Evolutionary conservation across 306 rosid genomes (phyloP), one percentile per base, ranked within the genome.

Genomic region (Dryas drummondii): DNA sequence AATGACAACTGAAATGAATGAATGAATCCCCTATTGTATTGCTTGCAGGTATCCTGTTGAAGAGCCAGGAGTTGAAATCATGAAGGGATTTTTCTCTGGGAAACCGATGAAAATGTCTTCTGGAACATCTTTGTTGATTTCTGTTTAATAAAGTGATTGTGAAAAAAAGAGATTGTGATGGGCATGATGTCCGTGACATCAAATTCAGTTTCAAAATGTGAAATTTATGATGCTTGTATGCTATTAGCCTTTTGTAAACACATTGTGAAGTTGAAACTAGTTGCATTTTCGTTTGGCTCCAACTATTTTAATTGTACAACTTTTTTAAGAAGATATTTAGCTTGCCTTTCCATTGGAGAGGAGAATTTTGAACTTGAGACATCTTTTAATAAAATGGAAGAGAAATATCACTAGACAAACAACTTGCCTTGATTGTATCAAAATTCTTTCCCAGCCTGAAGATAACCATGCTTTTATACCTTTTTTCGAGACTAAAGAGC

Each of bases 101-200:
- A 48, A 49, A 62, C 66, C 15, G 11, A 17, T 27, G 78, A 64
- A 67, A 59, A 77, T 22, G 55, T 60, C 41, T 16, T 53, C 11
- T 40, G 64, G 48, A 54, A 22, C 57, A 10, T 50, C 44, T 57
- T 78, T 62, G 50, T 59, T 54, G 47, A 75, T 76, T 73, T 76
- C 78, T 54, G 79, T 71, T 71, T 40, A 78, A 84, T 78, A 78
- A 82, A 77, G 17, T 68, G 80, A 62, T 68, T 74, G 77, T 77
- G 66, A 40, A 55, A 51, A 65, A 81, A 42, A 50, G 37, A 60
- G 11, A 55, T 27, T 55, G 80, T 46, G 63, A 62, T 68, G 62
- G 62, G 13, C 69, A 69, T 15, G 49, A 42, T 72, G 79, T n/a
- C 45, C 45, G 27, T 53, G 47, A 53, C 52, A 19, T 32, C 57